These are phyloP conservation scores for Luzula sylvatica DNA, from an alignment of 176 grass and related monocot species.

Conservation along the genomic window DNA sequence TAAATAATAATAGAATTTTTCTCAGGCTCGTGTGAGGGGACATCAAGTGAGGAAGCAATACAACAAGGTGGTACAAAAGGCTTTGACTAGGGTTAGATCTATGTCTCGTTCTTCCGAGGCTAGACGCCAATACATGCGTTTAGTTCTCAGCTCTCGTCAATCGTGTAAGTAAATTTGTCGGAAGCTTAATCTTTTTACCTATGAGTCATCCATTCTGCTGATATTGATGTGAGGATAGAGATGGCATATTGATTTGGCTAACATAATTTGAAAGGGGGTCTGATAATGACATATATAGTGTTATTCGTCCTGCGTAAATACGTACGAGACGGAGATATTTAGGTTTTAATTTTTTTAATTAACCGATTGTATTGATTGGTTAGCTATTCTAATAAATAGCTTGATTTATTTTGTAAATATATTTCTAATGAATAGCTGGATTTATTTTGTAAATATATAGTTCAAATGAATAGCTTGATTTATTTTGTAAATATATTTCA, in stretches of 20 bases:
- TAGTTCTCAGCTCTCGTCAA: slow-evolving; percentile 21
- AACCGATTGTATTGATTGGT: no score
- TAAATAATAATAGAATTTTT: no score
- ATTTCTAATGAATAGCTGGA: no score
- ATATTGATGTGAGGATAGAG: slow-evolving; percentile 6
- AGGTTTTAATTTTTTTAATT: background rate
- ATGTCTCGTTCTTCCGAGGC: slow-evolving; percentile 29
- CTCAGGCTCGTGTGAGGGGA: slow-evolving; percentile 72
- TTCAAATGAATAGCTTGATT: no score
- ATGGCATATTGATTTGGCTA: background rate
- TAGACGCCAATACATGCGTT: slow-evolving; percentile 19
- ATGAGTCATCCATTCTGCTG: background rate
- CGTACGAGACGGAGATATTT: slow-evolving; percentile 5
- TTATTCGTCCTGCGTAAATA: slow-evolving; percentile 10
- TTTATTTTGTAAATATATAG: no score
- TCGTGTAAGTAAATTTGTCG: no score
- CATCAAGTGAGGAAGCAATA: slow-evolving; percentile 69
- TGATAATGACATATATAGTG: background rate
- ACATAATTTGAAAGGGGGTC: background rate
- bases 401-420: no score
- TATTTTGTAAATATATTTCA: no score
- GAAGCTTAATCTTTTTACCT: slow-evolving; percentile 2
- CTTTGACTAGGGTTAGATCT: slow-evolving; percentile 23
- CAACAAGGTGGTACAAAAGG: slow-evolving; percentile 42
- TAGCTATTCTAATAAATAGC: no score